These are phyloP conservation scores for Galerina marginata DNA, from an alignment of 768 basidiomycete species.

Conservation along the genomic window DNA sequence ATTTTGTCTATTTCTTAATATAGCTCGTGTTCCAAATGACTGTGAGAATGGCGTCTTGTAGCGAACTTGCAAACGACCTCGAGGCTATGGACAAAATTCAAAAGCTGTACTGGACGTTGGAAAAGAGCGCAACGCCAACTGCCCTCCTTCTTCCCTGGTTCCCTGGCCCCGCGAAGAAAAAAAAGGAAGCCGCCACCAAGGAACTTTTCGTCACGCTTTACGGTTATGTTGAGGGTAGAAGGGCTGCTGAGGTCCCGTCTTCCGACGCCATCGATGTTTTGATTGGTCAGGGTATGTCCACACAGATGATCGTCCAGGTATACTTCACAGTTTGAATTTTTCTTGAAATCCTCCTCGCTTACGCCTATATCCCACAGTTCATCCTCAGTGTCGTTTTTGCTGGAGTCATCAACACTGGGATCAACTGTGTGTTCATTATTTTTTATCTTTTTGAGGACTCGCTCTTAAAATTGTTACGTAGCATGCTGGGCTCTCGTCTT, in stretches of 20 bases:
- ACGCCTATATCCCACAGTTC: conserved; percentile 25
- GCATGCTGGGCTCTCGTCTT: conserved; percentile 44
- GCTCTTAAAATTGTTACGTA: conserved; percentile 12
- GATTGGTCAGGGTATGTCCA: conserved; percentile 32
- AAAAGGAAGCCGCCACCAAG: conserved; percentile 33
- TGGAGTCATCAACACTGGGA: conserved; percentile 40
- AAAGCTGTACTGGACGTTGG: conserved; percentile 34
- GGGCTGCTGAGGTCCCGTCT: conserved; percentile 27
- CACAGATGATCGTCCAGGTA: conserved; percentile 31
- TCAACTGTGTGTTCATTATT: conserved; percentile 32
- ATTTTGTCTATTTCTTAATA: background rate
- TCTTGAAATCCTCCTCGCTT: background rate
- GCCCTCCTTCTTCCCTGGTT: conserved; percentile 41
- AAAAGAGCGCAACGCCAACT: conserved; percentile 40
- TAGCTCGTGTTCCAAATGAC: conserved; percentile 45
- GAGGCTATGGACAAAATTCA: conserved; percentile 28
- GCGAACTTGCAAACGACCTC: conserved; percentile 35
- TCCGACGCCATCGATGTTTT: conserved; percentile 41
- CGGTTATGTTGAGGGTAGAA: conserved; percentile 32
- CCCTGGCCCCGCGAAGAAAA: conserved; percentile 34
- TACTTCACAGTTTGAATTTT: background rate
- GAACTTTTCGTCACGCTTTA: conserved; percentile 33
- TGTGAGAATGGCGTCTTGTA: conserved; percentile 39
- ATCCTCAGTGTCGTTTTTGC: conserved; percentile 39
- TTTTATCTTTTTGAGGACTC: background rate